Conservation (phyloP, 176 grass and related monocot genomes). For the Panicum miliaceum region DNA sequence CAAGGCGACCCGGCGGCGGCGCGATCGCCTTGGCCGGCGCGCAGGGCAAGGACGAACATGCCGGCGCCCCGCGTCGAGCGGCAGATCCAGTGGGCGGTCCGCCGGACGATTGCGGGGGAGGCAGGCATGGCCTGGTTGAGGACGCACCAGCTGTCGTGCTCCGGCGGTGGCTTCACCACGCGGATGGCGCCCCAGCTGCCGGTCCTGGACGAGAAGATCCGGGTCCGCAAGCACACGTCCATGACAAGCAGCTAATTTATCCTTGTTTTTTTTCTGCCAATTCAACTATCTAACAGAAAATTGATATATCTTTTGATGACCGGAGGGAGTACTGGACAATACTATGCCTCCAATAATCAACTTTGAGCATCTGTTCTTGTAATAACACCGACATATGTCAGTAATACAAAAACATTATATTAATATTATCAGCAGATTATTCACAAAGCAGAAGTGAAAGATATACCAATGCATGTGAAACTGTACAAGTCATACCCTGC, state of each 20-base stretch:
- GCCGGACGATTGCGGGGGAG: not conserved
- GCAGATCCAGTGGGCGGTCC: constrained; percentile 1
- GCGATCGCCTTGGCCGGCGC: not conserved
- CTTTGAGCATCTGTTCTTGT: not conserved
- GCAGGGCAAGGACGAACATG: not conserved
- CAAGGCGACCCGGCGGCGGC: not conserved
- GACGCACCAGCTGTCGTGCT: not conserved
- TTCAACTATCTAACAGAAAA: no score
- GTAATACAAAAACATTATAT: not conserved
- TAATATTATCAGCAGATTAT: not conserved
- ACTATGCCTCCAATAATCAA: not conserved
- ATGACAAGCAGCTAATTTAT: constrained; percentile 8
- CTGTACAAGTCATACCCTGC: constrained; percentile 58
- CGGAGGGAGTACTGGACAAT: not conserved
- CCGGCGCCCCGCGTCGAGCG: not conserved
- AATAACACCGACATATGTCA: not conserved
- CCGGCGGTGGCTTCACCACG: not conserved
- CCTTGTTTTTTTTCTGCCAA: no score
- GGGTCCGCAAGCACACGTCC: not conserved
- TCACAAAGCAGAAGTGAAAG: not conserved
- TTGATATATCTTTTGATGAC: not conserved
- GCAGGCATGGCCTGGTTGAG: not conserved
- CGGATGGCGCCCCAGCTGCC: not conserved
- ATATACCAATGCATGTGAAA: constrained; percentile 16
- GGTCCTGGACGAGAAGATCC: not conserved